Evolutionary conservation across 140 eudicot species (phyloP).

Genomic region (Ambrosia hybrid): DNA sequence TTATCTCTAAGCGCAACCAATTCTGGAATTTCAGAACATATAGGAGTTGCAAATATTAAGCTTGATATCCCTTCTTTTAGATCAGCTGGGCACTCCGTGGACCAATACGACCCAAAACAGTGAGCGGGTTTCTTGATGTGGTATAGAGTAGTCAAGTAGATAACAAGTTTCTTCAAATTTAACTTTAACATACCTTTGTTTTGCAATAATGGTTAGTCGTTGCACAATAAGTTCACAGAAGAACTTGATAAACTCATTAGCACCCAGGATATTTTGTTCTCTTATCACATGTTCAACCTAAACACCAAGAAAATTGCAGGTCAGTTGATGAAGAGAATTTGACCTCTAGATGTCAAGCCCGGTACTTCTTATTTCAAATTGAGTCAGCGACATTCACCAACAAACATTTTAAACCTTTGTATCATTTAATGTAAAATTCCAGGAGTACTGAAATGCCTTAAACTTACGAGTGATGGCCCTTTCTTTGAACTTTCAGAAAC

Average conservation of each 20-base stretch:
- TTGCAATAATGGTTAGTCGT: constrained; percentile 79
- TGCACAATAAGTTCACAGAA: constrained; percentile 88
- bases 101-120: constrained; percentile 19
- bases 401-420: no score
- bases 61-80: constrained; percentile 94
- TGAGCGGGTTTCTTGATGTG: constrained; percentile 7
- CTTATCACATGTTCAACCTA: constrained; percentile 96
- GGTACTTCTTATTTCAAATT: no score
- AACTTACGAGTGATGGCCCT: constrained; percentile 59
- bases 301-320: not conserved
- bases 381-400: no score
- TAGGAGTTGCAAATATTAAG: constrained; percentile 80
- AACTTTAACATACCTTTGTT: constrained; percentile 53
- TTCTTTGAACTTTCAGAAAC: constrained; percentile 60
- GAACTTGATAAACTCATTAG: constrained; percentile 92
- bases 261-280: constrained; percentile 90
- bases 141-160: constrained; percentile 3
- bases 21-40: constrained; percentile 97
- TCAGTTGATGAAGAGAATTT: not conserved
- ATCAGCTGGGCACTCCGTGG: constrained; percentile 86
- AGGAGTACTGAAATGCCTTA: constrained; percentile 56
- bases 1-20: constrained; percentile 68
- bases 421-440: no score
- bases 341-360: no score
- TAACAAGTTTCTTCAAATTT: not conserved